Evolutionary conservation across 2,329 filamentous ascomycete genomes (phyloP).

Genomic region (Colletotrichum abscissum): DNA sequence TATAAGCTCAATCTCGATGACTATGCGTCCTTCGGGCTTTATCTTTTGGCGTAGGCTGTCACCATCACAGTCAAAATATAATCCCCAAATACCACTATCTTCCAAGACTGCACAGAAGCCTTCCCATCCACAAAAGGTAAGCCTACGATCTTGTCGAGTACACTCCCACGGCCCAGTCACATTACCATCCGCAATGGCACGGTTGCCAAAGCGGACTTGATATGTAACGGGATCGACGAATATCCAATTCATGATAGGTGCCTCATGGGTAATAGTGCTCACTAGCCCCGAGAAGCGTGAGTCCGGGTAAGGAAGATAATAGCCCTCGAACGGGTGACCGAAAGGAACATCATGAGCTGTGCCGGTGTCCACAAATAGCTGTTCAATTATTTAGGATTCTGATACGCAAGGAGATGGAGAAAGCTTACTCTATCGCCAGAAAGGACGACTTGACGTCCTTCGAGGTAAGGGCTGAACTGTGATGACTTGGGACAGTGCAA

Average conservation of each 20-base stretch:
- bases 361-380: constrained; percentile 60
- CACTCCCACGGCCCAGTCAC: constrained; percentile 62
- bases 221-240: constrained; percentile 58
- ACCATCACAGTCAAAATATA: constrained; percentile 61
- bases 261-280: constrained; percentile 59
- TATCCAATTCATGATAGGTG: constrained; percentile 63
- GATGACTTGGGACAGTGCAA: constrained; percentile 60
- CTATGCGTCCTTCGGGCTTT: constrained; percentile 53
- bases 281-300: constrained; percentile 57
- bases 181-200: constrained; percentile 53
- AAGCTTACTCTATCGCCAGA: constrained; percentile 53
- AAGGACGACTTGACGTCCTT: constrained; percentile 57
- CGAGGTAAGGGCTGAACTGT: constrained; percentile 53
- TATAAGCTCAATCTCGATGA: constrained; percentile 66
- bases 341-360: constrained; percentile 42
- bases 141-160: constrained; percentile 61
- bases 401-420: neutral
- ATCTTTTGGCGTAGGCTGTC: constrained; percentile 56
- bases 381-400: neutral
- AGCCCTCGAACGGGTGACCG: constrained; percentile 66
- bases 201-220: constrained; percentile 58
- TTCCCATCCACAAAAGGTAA: constrained; percentile 62
- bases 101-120: constrained; percentile 59
- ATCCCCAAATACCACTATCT: constrained; percentile 55
- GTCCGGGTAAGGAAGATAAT: constrained; percentile 68